Evolutionary conservation across 805 yeast species (phyloP), one percentile per base, ranked within the genome.

Genomic region (Saccharomycopsis amapae): DNA sequence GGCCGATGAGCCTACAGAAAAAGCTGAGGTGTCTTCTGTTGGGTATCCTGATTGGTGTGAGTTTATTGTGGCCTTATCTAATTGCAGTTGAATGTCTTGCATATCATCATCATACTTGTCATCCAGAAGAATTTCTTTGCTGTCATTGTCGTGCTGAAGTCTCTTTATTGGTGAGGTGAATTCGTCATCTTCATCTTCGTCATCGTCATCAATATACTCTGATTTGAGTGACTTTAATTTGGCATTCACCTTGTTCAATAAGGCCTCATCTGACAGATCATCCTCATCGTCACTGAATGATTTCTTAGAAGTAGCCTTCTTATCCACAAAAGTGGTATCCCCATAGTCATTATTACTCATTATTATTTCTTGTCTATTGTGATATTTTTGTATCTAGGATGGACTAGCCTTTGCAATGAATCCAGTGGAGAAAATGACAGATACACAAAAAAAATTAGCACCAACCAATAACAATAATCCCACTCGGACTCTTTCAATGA

Each of bases 171-270:
- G 7, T 32, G 7, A 7, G 58, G 55, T 15, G 71, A 64, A 18
- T 64, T 62, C 15, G 9, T 79, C 86, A 25, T 84, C 93, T 48
- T 85, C 94, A 93, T 75, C 71, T n/a, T n/a, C n/a, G 56, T 81
- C 87, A 36, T 75, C 84, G 48, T 80, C 85, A 45, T 79, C 74
- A 72, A 79, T 84, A 53, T 69, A 73, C 57, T 76, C 78, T n/a
- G 48, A 44, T 24, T 48, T 44, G 20, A 48, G 32, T 1, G 52
- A 26, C 24, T 48, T 46, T 20, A 49, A 34, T 37, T 48, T 48
- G 2, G 44, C 46, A 23, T 37, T 41, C 13, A 48, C 52, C n/a
- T 34, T 35, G 36, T 45, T 25, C 19, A 45, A 22, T 10, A 48
- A 25, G 20, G 35, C 51, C 22, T 48, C 33, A 23, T 48, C 51